Base-by-base conservation (phyloP, 306 rosid species). In the Trifolium fragiferum region DNA sequence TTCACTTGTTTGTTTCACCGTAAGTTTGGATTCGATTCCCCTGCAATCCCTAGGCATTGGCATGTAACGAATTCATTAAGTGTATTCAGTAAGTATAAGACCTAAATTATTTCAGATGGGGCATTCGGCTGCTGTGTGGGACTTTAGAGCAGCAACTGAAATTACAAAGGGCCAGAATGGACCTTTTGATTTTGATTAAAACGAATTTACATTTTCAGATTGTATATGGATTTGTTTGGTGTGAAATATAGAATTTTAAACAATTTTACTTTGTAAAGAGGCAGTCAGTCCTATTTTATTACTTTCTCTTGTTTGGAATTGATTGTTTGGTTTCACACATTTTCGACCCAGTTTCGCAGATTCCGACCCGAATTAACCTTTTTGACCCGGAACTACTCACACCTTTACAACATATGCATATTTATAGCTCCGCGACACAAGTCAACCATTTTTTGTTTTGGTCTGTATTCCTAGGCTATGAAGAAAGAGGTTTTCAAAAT, bases 91-190 rank as follows among this genome's bases (percentile, higher is more conserved):
- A 58, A 68, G 70, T 63, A 73, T 83, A 84, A 53, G 41, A 67
- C 40, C 60, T 68, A 37, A 70, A 55, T 15, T 66, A 73, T 57
- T 27, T 50, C 68, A 80, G 69, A 93, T 91, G 97, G 88, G 93
- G 80, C 94, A 90, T 84, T 88, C 96, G 50, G 96, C 97, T 76
- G 89, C 90, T 43, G 86, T 89, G 6, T 91, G 98, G 90, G 90
- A 91, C 65, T 75, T 55, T 73, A 88, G 81, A 81, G 89, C 93
- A 70, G 98, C 95, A 66, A 71, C 61, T 61, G 93, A 87, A 83
- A 90, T 86, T 27, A 68, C 87, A 46, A 87, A 87, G 78, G 98
- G 88, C 81, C 77, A 92, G 95, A 91, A 90, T 74, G 95, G 97
- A 44, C 47, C 40, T 50, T 59, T 41, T 14, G 61, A 46, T 61